Evolutionary conservation across 225 moss, liverwort and hornwort genomes (phyloP).

Genomic region (Anthoceros angustus): DNA sequence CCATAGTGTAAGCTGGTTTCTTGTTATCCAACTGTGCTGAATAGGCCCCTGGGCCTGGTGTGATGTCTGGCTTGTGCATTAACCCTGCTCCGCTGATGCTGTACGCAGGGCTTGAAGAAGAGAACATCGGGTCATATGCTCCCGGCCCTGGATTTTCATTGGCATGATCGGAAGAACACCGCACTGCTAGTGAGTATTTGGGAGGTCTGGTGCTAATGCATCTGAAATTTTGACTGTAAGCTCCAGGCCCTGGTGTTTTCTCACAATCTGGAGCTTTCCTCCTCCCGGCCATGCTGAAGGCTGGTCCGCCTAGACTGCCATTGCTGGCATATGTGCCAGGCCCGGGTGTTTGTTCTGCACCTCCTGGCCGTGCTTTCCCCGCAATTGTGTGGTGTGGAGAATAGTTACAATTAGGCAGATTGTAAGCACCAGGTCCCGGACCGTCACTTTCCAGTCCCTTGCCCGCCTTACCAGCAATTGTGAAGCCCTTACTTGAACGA

Average conservation of each 20-base stretch:
- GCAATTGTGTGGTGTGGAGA: constrained; percentile 19
- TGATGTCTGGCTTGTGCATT: constrained; percentile 9
- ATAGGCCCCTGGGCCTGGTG: constrained; percentile 5
- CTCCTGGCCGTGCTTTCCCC: constrained; percentile 5
- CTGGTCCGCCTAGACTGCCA: constrained; percentile 11
- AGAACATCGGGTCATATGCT: constrained; percentile 7
- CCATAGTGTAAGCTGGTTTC: background rate
- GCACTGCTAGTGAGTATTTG: constrained; percentile 18
- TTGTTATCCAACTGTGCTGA: background rate
- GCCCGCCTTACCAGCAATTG: constrained; percentile 2
- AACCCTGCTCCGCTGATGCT: constrained; percentile 12
- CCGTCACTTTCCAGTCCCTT: background rate
- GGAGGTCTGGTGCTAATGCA: constrained; percentile 11
- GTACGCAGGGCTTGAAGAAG: constrained; percentile 10
- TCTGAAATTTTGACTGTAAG: constrained; percentile 13
- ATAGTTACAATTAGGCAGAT: background rate
- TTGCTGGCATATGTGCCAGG: constrained; percentile 17
- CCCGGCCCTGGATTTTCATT: constrained; percentile 20
- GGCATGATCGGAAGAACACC: constrained; percentile 9
- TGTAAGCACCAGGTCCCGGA: constrained; percentile 8
- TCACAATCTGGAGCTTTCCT: background rate
- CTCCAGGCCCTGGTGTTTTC: constrained; percentile 14
- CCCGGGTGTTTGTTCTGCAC: constrained; percentile 18
- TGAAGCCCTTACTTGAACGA: background rate
- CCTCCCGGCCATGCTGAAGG: constrained; percentile 15